These are phyloP conservation scores for Ganoderma meredithae DNA, from an alignment of 1,284 basidiomycete genomes.

Conservation along the genomic window DNA sequence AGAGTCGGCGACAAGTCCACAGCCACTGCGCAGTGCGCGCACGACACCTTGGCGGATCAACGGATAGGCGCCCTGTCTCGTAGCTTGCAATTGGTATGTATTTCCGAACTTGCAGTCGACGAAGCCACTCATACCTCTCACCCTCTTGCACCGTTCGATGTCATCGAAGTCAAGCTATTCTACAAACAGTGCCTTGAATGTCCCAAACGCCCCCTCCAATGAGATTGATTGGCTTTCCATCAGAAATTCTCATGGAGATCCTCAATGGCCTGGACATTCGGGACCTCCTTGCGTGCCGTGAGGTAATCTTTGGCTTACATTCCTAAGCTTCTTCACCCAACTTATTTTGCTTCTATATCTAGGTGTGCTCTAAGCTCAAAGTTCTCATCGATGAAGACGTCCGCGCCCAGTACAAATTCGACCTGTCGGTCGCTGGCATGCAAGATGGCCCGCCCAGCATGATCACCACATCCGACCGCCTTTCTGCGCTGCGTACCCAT, in stretches of 20 bases:
- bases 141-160: too few species aligned
- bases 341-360: neutral
- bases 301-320: slow-evolving; percentile 39
- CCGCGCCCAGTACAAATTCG: slow-evolving; percentile 57
- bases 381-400: slow-evolving; percentile 47
- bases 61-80: too few species aligned
- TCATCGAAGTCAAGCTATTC: too few species aligned
- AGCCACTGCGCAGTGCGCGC: too few species aligned
- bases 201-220: neutral
- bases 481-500: slow-evolving; percentile 51
- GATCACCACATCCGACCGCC: slow-evolving; percentile 45
- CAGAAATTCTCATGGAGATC: slow-evolving; percentile 40
- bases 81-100: too few species aligned
- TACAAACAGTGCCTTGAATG: neutral
- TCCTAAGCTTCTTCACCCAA: neutral
- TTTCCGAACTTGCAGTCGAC: too few species aligned
- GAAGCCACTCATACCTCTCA: too few species aligned
- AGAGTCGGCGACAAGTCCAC: too few species aligned
- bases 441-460: slow-evolving; percentile 48
- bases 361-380: slow-evolving; percentile 57
- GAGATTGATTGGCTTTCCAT: slow-evolving; percentile 34
- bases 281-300: slow-evolving; percentile 48
- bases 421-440: slow-evolving; percentile 57
- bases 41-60: too few species aligned
- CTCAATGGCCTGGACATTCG: slow-evolving; percentile 41